Percentiles rank a stretch among this genome's conserved stretches.
Conservation (phyloP, 169 alveolate species). For the Plasmodium yoelii region DNA sequence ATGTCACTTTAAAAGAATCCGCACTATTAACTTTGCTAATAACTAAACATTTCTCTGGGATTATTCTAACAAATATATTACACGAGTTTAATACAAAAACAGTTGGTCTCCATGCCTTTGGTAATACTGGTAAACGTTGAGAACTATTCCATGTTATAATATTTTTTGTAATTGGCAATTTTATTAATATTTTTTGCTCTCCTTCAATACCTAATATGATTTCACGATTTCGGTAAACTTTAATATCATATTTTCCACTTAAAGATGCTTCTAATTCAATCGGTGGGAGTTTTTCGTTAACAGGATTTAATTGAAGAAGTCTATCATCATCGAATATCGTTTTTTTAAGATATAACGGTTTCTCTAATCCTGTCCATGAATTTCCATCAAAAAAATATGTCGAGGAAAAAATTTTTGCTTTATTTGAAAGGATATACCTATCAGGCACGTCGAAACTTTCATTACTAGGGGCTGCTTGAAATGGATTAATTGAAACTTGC, state of each 20-base stretch:
- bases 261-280: conserved; percentile 52
- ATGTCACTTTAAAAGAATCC: conserved; percentile 73
- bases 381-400: conserved; percentile 57
- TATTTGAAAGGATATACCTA: conserved; percentile 26
- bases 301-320: conserved; percentile 16
- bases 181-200: conserved; percentile 78
- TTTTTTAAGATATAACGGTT: conserved; percentile 55
- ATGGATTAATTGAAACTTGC: conserved; percentile 9
- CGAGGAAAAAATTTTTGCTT: conserved; percentile 40
- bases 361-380: conserved; percentile 57
- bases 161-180: conserved; percentile 74
- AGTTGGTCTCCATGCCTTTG: conserved; percentile 82
- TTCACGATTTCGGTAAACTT: conserved; percentile 36
- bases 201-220: conserved; percentile 80
- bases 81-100: conserved; percentile 74
- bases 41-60: conserved; percentile 77
- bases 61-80: conserved; percentile 73
- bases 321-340: conserved; percentile 57
- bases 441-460: conserved; percentile 46
- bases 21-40: conserved; percentile 62
- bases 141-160: conserved; percentile 78
- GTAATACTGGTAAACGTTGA: conserved; percentile 82
- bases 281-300: conserved; percentile 20
- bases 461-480: conserved; percentile 33
- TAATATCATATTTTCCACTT: conserved; percentile 69